Base-by-base conservation (phyloP, 305 asterid species). In the Fraxinus xanthoxyloides region DNA sequence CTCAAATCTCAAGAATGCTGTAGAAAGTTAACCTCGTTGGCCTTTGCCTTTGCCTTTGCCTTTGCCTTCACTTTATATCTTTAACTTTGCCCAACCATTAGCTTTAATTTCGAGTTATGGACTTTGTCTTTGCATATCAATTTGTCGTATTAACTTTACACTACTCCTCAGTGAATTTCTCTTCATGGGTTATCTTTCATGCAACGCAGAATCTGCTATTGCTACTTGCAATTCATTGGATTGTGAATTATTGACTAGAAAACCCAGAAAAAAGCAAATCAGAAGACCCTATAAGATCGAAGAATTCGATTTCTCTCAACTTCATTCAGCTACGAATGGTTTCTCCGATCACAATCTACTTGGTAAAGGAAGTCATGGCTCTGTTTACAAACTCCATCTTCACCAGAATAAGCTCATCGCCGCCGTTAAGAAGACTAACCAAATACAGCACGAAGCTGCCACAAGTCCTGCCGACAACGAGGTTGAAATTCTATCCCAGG, bases 291-390 rank as follows among this genome's bases (percentile, higher is more conserved):
- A 43, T 30, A 77, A 82, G 36, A 87, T 91, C 34, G 54, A 77
- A 7, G 84, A 91, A 65, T 93, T 90, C 34, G 77, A 88, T 31
- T 90, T 84, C 87, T 77, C 96, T n/a, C 91, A 92, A 77, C 96
- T 69, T 69, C 40, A 12, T 69, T 69, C 75, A 12, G 75, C 75
- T 69, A 69, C 75, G 0, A 30, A 31, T 24, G 38, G 75, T 13
- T 90, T 85, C 87, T 79, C 97, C 17, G 91, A 92, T 79, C 96
- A 82, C 21, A 91, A 93, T 34, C 88, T 94, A 38, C 92, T 94
- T 1, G 98, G 98, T 8, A 93, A 92, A 77, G 98, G 98, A 56
- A 93, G 97, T 82, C 91, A 93, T 61, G 98, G 97, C 9, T 86
- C 89, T 15, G 97, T 94, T 3, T 94, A 92, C 89, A 90, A 81